A percentile compares a stretch with the other conserved stretches of the same genome.
Evolutionary conservation across 495 filamentous ascomycete genomes (phyloP).

Genomic region (Aspergillus baeticus): DNA sequence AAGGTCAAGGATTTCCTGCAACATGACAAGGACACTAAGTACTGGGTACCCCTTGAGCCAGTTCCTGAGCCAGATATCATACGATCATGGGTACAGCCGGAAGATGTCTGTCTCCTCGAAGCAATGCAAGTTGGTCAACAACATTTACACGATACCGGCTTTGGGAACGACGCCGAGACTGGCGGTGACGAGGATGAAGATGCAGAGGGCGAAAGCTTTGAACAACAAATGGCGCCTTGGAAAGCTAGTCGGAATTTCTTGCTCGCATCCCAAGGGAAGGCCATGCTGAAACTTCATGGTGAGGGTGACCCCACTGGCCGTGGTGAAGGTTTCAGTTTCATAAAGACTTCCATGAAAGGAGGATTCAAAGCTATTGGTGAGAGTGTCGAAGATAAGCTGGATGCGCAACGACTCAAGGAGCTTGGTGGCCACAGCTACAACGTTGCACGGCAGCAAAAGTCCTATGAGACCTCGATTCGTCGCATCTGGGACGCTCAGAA

Average conservation of each 20-base stretch:
- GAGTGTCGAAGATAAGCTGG: constrained; percentile 81
- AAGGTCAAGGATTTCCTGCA: constrained; percentile 95
- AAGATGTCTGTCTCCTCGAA: constrained; percentile 91
- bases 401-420: constrained; percentile 78
- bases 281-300: constrained; percentile 93
- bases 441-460: constrained; percentile 83
- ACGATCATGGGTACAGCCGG: constrained; percentile 83
- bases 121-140: constrained; percentile 94
- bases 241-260: constrained; percentile 92
- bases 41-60: constrained; percentile 79
- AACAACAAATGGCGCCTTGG: constrained; percentile 93
- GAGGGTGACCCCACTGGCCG: constrained; percentile 94
- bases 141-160: constrained; percentile 80
- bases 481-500: constrained; percentile 90
- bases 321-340: constrained; percentile 91
- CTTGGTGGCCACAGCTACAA: constrained; percentile 97
- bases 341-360: constrained; percentile 98
- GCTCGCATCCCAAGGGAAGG: constrained; percentile 88
- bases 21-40: constrained; percentile 78
- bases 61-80: constrained; percentile 76
- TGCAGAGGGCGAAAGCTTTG: constrained; percentile 67
- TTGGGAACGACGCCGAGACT: constrained; percentile 68
- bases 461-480: constrained; percentile 84
- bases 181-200: constrained; percentile 67
- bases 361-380: constrained; percentile 90